Conservation (phyloP, 768 basidiomycete species). For the Amanita jacksonii region DNA sequence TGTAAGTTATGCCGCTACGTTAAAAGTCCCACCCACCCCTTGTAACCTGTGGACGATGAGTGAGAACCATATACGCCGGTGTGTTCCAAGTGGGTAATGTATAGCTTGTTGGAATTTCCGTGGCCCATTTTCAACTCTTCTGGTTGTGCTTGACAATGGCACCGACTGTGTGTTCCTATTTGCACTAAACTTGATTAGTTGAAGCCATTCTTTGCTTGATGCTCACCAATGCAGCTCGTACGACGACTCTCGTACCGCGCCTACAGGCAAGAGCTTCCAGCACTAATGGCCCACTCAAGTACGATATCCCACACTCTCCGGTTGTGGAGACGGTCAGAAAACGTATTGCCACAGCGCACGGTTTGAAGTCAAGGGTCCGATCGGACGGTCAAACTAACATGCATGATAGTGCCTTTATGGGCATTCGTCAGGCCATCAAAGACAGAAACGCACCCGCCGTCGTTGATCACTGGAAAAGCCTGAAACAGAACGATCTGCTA, state of each 20-base stretch:
- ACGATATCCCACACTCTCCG: slow-evolving; percentile 5
- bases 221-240: slow-evolving; percentile 13
- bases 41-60: slow-evolving; percentile 68
- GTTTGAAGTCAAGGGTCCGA: neutral
- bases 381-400: slow-evolving; percentile 13
- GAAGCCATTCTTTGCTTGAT: neutral
- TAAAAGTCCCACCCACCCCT: slow-evolving; percentile 35
- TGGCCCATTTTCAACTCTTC: slow-evolving; percentile 50
- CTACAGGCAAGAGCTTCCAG: slow-evolving; percentile 12
- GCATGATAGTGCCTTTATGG: slow-evolving; percentile 24
- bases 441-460: slow-evolving; percentile 22
- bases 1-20: slow-evolving; percentile 8
- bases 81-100: slow-evolving; percentile 86
- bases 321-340: slow-evolving; percentile 12
- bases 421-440: slow-evolving; percentile 29
- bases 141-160: neutral
- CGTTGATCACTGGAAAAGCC: slow-evolving; percentile 29
- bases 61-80: slow-evolving; percentile 74
- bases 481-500: slow-evolving; percentile 36
- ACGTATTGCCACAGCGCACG: slow-evolving; percentile 7
- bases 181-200: neutral
- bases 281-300: slow-evolving; percentile 4
- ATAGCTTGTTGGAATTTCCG: slow-evolving; percentile 80
- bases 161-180: too few species aligned
- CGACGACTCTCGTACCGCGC: slow-evolving; percentile 23